phyloP scores from a whole-genome alignment of 2,329 filamentous ascomycete species.

The Calonectria hawksworthii region DNA sequence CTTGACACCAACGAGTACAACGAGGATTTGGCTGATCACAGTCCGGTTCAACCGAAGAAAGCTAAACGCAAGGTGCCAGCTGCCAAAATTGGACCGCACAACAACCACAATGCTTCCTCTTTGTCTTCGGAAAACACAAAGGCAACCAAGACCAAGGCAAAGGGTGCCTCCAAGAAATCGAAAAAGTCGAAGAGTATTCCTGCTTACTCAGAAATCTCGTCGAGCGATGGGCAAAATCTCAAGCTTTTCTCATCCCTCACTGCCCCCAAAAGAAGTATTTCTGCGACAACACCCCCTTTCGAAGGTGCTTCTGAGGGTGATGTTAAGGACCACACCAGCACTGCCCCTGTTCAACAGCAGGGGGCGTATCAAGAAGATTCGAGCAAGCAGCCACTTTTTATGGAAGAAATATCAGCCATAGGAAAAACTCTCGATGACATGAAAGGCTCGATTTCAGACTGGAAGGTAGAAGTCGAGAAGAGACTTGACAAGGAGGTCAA shows the following conservation, averaged over 20 bases:
- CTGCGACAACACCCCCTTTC: too few species aligned
- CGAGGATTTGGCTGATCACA: not conserved
- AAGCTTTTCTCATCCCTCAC: not conserved
- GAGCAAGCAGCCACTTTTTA: not conserved
- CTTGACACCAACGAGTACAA: not conserved
- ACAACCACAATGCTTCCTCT: not conserved
- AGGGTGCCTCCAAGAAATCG: too few species aligned
- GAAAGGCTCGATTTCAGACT: not conserved
- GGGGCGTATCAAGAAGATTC: not conserved
- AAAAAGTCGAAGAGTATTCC: not conserved
- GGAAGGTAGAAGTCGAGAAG: not conserved
- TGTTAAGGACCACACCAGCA: not conserved
- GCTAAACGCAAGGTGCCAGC: not conserved
- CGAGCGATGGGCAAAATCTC: not conserved
- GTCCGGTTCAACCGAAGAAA: not conserved
- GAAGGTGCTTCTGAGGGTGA: not conserved
- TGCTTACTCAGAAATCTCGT: not conserved
- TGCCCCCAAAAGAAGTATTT: not conserved
- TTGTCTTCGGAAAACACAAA: not conserved
- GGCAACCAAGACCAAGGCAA: not conserved
- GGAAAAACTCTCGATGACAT: not conserved
- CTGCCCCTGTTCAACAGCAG: not conserved
- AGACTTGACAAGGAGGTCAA: not conserved
- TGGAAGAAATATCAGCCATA: not conserved
- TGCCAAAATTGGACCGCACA: not conserved